Conservation (phyloP, 305 asterid species). For the Solanum hybrid region DNA sequence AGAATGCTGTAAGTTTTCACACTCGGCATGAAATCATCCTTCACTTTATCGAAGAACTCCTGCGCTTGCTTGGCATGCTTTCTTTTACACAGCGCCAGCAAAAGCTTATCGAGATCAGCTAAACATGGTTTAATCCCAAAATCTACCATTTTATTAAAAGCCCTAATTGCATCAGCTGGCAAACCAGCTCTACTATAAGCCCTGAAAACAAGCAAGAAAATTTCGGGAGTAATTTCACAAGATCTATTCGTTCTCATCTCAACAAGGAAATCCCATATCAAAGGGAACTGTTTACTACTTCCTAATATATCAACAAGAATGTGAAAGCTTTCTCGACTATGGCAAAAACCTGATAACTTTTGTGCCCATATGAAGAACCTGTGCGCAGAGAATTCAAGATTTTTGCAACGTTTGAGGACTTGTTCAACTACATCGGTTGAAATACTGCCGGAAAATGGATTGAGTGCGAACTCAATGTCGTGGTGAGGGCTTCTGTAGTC, state of each 20-base stretch:
- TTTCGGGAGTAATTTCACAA: slow-evolving; percentile 36
- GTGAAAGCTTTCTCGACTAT: slow-evolving; percentile 51
- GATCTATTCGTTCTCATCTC: slow-evolving; percentile 38
- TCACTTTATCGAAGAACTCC: slow-evolving; percentile 55
- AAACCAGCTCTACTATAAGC: slow-evolving; percentile 68
- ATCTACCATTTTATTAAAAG: slow-evolving; percentile 73
- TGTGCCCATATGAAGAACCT: slow-evolving; percentile 88
- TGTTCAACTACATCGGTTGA: slow-evolving; percentile 53
- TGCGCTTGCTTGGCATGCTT: slow-evolving; percentile 65
- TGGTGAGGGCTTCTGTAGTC: slow-evolving; percentile 76
- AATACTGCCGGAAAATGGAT: slow-evolving; percentile 42
- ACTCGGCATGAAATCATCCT: slow-evolving; percentile 32
- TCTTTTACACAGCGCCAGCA: slow-evolving; percentile 51
- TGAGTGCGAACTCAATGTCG: slow-evolving; percentile 74
- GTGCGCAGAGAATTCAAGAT: slow-evolving; percentile 83
- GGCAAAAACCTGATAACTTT: slow-evolving; percentile 47
- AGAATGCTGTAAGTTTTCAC: slow-evolving; percentile 72
- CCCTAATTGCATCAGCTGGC: slow-evolving; percentile 81
- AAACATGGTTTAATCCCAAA: slow-evolving; percentile 47
- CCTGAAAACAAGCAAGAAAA: slow-evolving; percentile 62
- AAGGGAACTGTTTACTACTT: slow-evolving; percentile 72
- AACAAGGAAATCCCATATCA: slow-evolving; percentile 72
- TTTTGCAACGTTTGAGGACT: slow-evolving; percentile 72
- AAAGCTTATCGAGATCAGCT: slow-evolving; percentile 66
- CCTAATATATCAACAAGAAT: slow-evolving; percentile 71